Percentiles rank a stretch among this genome's conserved stretches.
phyloP scores from a whole-genome alignment of 2,329 filamentous ascomycete genomes.

The Parasarocladium wereldwijsianum region DNA sequence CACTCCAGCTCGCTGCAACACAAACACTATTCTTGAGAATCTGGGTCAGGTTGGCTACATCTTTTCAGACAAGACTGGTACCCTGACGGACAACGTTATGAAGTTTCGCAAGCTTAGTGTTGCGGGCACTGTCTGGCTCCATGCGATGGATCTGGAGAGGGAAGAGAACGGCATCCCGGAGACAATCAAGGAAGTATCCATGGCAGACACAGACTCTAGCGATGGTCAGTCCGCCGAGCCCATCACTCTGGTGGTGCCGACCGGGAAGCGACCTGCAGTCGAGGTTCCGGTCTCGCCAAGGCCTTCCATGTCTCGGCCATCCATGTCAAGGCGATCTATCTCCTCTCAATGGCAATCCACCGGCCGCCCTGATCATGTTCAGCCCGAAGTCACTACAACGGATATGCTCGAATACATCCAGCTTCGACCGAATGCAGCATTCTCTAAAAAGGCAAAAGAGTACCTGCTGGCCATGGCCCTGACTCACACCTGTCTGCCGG shows the following conservation, averaged over 20 bases:
- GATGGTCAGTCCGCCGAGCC: slow-evolving; percentile 11
- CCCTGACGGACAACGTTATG: slow-evolving; percentile 89
- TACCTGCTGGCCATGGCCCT: slow-evolving; percentile 75
- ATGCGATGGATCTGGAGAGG: slow-evolving; percentile 53
- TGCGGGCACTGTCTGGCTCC: slow-evolving; percentile 77
- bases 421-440: slow-evolving; percentile 57
- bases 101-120: slow-evolving; percentile 87
- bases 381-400: slow-evolving; percentile 47
- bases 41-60: slow-evolving; percentile 80
- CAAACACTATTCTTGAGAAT: slow-evolving; percentile 90
- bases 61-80: slow-evolving; percentile 92
- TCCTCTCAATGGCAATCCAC: slow-evolving; percentile 36
- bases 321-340: slow-evolving; percentile 24
- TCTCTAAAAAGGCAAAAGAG: slow-evolving; percentile 65
- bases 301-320: slow-evolving; percentile 17
- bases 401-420: slow-evolving; percentile 70
- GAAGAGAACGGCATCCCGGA: slow-evolving; percentile 9
- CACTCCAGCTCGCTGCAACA: slow-evolving; percentile 79
- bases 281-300: slow-evolving; percentile 14
- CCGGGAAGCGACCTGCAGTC: slow-evolving; percentile 11
- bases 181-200: slow-evolving; percentile 10
- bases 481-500: slow-evolving; percentile 83
- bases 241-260: slow-evolving; percentile 15
- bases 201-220: slow-evolving; percentile 8
- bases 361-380: slow-evolving; percentile 30